These are phyloP conservation scores for Coriaria nepalensis DNA, from an alignment of 306 rosid species.

Conservation along the genomic window DNA sequence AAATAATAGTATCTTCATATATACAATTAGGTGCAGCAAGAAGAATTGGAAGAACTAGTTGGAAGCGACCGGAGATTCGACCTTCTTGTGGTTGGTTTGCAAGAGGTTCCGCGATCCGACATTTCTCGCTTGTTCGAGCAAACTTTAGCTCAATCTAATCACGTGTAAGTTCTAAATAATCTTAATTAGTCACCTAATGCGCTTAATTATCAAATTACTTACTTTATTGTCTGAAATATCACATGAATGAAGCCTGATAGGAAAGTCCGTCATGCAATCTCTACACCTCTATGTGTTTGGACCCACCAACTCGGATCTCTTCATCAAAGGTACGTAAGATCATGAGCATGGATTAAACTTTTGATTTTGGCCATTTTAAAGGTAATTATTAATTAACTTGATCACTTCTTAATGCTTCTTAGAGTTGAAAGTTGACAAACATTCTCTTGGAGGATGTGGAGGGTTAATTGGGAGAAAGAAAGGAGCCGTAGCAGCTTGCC, in stretches of 20 bases:
- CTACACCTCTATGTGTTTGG: conserved; percentile 67
- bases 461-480: conserved; percentile 66
- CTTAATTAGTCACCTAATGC: neutral
- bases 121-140: conserved; percentile 23
- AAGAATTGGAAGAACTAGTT: conserved; percentile 47
- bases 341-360: too few relatives aligned
- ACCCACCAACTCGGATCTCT: conserved; percentile 32
- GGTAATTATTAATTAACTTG: too few relatives aligned
- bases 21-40: conserved; percentile 33
- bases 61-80: conserved; percentile 34
- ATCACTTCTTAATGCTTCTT: too few relatives aligned
- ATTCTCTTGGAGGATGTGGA: conserved; percentile 48
- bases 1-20: too few relatives aligned
- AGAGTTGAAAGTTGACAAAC: conserved; percentile 49
- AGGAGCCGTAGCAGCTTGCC: conserved; percentile 61
- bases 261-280: conserved; percentile 55
- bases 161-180: conserved; percentile 22
- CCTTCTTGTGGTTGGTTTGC: conserved; percentile 63
- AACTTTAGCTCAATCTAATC: conserved; percentile 29
- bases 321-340: conserved; percentile 36
- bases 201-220: too few relatives aligned
- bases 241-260: conserved; percentile 40
- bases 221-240: too few relatives aligned
- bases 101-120: conserved; percentile 52
- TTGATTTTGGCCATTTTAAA: too few relatives aligned